Evolutionary conservation across 2,329 filamentous ascomycete genomes (phyloP).

Genomic region (Ophiostoma pallidulum): DNA sequence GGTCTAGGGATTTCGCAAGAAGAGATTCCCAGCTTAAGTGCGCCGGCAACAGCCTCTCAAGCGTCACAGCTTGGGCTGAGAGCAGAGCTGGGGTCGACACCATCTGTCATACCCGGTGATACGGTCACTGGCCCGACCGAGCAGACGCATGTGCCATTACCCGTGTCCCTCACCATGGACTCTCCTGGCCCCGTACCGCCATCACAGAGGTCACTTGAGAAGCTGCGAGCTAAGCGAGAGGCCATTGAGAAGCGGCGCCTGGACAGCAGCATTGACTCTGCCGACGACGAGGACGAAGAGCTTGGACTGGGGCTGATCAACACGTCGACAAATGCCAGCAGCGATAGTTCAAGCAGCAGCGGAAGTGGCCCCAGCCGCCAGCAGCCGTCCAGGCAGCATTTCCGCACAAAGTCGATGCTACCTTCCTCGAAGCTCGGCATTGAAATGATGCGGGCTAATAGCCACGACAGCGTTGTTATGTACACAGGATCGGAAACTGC

Average conservation of each 20-base stretch:
- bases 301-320: conserved; percentile 42
- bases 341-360: conserved; percentile 20
- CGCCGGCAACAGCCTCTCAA: not conserved
- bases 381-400: conserved; percentile 31
- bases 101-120: not conserved
- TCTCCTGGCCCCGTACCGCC: conserved; percentile 34
- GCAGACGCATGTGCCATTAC: conserved; percentile 44
- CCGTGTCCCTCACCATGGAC: conserved; percentile 45
- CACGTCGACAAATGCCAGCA: conserved; percentile 24
- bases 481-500: conserved; percentile 36
- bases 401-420: conserved; percentile 46
- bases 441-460: conserved; percentile 97
- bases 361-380: conserved; percentile 25
- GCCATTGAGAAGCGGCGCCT: conserved; percentile 61
- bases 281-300: conserved; percentile 92
- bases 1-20: conserved; percentile 71
- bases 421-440: conserved; percentile 84
- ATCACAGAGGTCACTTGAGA: conserved; percentile 61
- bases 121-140: conserved; percentile 25
- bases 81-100: not conserved
- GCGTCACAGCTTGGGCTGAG: not conserved
- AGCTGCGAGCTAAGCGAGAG: conserved; percentile 64
- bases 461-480: conserved; percentile 66
- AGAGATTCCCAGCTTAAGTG: conserved; percentile 24
- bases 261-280: conserved; percentile 71